Conservation (phyloP, 2,329 filamentous ascomycete genomes). For the Talaromyces albobiverticillius region DNA sequence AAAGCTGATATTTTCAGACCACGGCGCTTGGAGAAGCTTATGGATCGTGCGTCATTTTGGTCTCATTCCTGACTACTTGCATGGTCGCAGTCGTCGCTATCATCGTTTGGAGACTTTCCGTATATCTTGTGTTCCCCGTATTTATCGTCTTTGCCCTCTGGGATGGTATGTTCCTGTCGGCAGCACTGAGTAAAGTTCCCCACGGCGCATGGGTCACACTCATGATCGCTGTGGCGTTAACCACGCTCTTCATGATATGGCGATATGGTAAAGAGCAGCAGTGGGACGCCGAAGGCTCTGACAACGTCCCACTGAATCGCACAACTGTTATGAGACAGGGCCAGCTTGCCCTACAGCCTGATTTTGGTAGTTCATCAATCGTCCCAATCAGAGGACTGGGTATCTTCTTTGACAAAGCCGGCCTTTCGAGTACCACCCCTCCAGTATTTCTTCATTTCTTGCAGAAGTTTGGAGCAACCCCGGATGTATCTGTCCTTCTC, state of each 20-base stretch:
- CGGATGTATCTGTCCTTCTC: constrained; percentile 71
- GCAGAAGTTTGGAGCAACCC: constrained; percentile 65
- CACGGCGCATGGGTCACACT: constrained; percentile 77
- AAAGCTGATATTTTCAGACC: constrained; percentile 44
- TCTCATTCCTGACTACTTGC: constrained; percentile 74
- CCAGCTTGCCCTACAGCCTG: constrained; percentile 28
- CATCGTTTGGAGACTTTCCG: constrained; percentile 66
- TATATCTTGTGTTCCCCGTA: constrained; percentile 58
- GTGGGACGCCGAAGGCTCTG: constrained; percentile 66
- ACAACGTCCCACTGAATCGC: constrained; percentile 50
- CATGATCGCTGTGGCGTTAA: constrained; percentile 60
- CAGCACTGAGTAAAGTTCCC: constrained; percentile 69
- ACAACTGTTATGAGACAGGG: constrained; percentile 19
- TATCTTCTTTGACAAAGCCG: constrained; percentile 77
- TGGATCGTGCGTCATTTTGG: constrained; percentile 75
- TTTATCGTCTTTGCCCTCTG: constrained; percentile 64
- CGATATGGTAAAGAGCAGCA: constrained; percentile 76
- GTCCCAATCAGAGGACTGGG: constrained; percentile 58
- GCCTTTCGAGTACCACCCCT: constrained; percentile 56
- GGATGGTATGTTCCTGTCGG: constrained; percentile 68
- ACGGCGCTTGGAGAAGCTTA: constrained; percentile 71
- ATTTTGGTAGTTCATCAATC: constrained; percentile 39
- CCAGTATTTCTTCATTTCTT: constrained; percentile 71
- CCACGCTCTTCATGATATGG: constrained; percentile 69
- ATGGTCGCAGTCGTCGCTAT: constrained; percentile 71